Conservation (phyloP, 129 eudicot species). For the Arctium lappa region DNA sequence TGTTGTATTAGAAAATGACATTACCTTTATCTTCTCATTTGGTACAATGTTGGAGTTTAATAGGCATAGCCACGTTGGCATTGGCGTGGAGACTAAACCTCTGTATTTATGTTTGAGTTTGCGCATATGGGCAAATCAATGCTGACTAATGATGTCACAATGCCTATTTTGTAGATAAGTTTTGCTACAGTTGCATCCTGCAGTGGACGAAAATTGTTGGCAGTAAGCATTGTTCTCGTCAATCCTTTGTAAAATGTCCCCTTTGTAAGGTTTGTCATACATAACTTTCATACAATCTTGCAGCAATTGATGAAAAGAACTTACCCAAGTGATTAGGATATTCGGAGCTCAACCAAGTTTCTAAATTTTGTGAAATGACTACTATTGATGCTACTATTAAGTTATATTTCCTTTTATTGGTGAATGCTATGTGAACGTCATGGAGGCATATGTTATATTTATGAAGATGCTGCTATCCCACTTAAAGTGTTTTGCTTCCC, state of each 20-base stretch:
- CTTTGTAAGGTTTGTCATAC: slow-evolving; percentile 72
- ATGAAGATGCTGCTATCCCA: background rate
- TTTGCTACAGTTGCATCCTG: slow-evolving; percentile 75
- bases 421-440: background rate
- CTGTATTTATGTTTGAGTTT: background rate
- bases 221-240: slow-evolving; percentile 30
- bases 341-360: background rate
- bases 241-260: slow-evolving; percentile 70
- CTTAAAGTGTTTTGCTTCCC: background rate
- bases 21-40: background rate
- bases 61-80: background rate
- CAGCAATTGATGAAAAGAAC: background rate
- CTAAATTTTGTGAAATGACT: background rate
- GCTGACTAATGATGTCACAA: background rate
- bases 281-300: background rate
- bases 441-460: background rate
- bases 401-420: background rate
- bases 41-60: background rate
- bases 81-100: background rate
- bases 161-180: slow-evolving; percentile 57
- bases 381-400: background rate
- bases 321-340: background rate
- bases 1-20: background rate
- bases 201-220: slow-evolving; percentile 70
- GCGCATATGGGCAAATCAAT: background rate